phyloP scores from a whole-genome alignment of 345 rosid genomes.

The Anastatica hierochuntica region DNA sequence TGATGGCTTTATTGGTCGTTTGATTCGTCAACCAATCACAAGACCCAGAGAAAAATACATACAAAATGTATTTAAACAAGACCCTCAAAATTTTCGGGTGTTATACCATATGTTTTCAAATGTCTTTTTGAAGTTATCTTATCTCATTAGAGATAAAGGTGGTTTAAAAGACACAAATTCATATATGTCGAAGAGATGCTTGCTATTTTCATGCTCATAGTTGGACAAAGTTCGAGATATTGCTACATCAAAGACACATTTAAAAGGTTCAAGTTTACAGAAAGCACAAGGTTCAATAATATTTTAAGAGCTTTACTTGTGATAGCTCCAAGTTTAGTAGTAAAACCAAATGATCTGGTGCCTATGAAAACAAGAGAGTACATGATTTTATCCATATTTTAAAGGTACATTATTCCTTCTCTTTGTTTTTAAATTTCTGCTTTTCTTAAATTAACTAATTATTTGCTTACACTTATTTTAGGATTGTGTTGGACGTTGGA shows the following conservation, averaged over 20 bases:
- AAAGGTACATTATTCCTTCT: neutral
- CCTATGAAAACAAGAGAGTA: neutral
- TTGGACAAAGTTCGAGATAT: neutral
- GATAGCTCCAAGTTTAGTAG: neutral
- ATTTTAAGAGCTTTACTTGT: neutral
- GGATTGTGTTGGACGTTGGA: neutral
- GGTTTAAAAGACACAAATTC: no score
- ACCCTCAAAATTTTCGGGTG: neutral
- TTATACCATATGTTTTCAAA: no score
- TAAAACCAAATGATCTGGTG: neutral
- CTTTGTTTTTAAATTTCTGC: neutral
- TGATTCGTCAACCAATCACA: neutral
- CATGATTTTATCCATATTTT: neutral
- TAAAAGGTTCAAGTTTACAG: neutral
- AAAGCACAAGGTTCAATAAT: neutral
- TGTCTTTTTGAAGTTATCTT: neutral
- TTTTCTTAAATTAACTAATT: no score
- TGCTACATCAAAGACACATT: neutral
- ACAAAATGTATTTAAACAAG: neutral
- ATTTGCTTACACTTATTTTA: neutral
- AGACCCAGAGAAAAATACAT: neutral
- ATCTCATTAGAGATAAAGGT: no score
- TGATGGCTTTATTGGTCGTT: neutral
- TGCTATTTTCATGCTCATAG: no score
- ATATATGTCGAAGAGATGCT: no score